Evolutionary conservation across 495 filamentous ascomycete genomes (phyloP).

Genomic region (Xylaria nigripes): DNA sequence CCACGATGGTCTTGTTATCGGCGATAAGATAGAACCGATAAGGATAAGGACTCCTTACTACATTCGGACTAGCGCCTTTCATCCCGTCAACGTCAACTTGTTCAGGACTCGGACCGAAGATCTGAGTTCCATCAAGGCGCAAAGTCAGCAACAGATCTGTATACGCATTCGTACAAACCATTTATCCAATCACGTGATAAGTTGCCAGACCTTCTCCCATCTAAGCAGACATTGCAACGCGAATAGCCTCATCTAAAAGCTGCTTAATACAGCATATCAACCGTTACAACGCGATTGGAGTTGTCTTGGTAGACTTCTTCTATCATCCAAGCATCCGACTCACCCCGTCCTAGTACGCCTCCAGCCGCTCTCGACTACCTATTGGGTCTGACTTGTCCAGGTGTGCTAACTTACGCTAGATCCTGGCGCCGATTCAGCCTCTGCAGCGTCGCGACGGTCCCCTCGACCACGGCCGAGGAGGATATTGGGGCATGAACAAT

Average conservation of each 20-base stretch:
- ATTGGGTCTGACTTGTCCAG: not conserved
- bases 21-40: not conserved
- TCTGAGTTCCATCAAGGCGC: conserved; percentile 17
- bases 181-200: conserved; percentile 31
- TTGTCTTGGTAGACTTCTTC: conserved; percentile 16
- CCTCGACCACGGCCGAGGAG: conserved; percentile 51
- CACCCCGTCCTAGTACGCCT: conserved; percentile 10
- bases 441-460: conserved; percentile 41
- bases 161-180: no score
- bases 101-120: not conserved
- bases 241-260: conserved; percentile 22
- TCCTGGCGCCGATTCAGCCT: conserved; percentile 45
- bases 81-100: not conserved
- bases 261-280: conserved; percentile 15
- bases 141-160: conserved; percentile 17
- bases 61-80: not conserved
- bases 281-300: conserved; percentile 20
- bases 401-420: conserved; percentile 27
- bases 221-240: conserved; percentile 24
- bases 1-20: not conserved
- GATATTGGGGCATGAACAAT: conserved; percentile 47
- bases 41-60: not conserved
- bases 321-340: conserved; percentile 4
- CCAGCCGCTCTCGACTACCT: not conserved
- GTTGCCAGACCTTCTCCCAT: conserved; percentile 22